Conservation (phyloP, 768 basidiomycete genomes). For the Rhizopogon rudus region DNA sequence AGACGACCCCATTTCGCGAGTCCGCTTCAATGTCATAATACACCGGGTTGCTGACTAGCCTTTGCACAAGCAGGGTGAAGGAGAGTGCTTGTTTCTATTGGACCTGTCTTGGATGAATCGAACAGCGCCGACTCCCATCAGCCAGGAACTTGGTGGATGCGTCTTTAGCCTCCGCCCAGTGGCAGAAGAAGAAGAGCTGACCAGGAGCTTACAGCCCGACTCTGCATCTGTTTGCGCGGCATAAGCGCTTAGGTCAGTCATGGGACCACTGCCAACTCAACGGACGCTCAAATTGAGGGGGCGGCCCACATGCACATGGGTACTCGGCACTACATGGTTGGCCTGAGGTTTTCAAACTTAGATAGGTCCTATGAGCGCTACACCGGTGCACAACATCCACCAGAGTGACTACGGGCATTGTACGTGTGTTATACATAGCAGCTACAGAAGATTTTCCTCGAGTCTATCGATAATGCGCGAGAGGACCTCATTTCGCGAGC, state of each 20-base stretch:
- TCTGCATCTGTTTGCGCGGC: conserved; percentile 66
- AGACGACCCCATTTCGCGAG: conserved; percentile 52
- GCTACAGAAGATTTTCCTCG: conserved; percentile 7
- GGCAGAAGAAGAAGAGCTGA: conserved; percentile 84
- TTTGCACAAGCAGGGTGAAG: conserved; percentile 73
- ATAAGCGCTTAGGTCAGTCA: no score
- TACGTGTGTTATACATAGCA: no score
- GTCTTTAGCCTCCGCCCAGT: conserved; percentile 69
- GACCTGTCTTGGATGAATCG: conserved; percentile 36
- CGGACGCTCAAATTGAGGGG: no score
- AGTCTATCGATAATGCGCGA: conserved; percentile 66
- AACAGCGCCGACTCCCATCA: conserved; percentile 85
- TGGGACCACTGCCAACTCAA: no score
- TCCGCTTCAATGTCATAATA: conserved; percentile 63
- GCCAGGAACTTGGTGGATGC: conserved; percentile 74
- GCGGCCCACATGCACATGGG: no score
- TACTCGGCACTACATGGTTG: no score
- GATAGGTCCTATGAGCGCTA: no score
- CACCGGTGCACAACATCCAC: no score
- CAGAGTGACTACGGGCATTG: no score
- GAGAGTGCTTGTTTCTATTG: conserved; percentile 54
- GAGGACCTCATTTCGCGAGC: conserved; percentile 46
- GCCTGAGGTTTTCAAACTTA: no score
- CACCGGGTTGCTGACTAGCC: conserved; percentile 73
- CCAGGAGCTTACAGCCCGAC: conserved; percentile 69